Evolutionary conservation across 345 rosid species (phyloP), one percentile per base, ranked within the genome.

Genomic region (Salix suchowensis): DNA sequence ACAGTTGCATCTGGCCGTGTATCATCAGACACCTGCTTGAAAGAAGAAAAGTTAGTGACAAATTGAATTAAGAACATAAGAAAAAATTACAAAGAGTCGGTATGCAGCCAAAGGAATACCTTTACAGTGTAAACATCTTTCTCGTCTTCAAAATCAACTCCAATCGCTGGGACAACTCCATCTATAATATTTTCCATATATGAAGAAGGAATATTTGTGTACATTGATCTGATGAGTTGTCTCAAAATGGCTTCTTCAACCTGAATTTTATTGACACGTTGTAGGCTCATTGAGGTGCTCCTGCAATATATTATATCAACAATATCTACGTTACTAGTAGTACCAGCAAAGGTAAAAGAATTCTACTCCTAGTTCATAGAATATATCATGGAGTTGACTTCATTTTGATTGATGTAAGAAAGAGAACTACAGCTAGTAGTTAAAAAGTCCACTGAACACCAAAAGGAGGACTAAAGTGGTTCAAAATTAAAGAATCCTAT

Each of bases 121-220:
- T 80, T 86, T 11, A 90, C 86, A 77, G 48, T 74, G 82, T 86
- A 91, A 68, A 70, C 48, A 50, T 90, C 91, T 79, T 89, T 89
- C 78, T 83, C 73, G 61, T 66, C 66, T 54, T 81, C 79, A 67
- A 84, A 64, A 76, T 72, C 74, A 28, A 28, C 30, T 28, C 30
- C 30, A 28, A 28, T 28, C 2, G 1, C 82, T 18, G 85, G 85
- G 73, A 78, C 82, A 65, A 83, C 87, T 70, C 65, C 76, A 74
- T 76, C 66, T 24, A 68, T 60, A 65, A 88, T 71, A 40, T 79
- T 79, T 32, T 85, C 85, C 70, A 80, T 21, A 52, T 78, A 84
- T 32, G 86, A 81, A 72, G 84, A 32, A 67, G 91, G 88, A 67
- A 90, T 34, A 79, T 79, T 67, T 15, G 91, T 40, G 79, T 72